Evolutionary conservation across 257 asterid genomes (phyloP).

Genomic region (Agastache rugosa): DNA sequence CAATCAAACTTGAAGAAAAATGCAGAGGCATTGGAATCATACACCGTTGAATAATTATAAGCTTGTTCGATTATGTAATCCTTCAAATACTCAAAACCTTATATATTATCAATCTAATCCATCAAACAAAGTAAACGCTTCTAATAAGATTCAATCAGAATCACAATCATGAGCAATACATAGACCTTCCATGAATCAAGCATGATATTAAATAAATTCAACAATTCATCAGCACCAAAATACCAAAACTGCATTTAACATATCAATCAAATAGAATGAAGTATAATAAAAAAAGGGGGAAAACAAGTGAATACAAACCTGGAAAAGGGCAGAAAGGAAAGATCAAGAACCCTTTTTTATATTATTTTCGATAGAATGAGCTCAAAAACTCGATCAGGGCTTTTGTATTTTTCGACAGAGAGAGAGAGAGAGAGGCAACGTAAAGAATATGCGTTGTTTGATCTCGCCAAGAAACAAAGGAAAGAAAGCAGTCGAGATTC

Average conservation of each 20-base stretch:
- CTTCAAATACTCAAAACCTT: not conserved
- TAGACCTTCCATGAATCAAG: constrained; percentile 6
- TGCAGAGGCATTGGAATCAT: constrained; percentile 25
- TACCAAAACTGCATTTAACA: constrained; percentile 33
- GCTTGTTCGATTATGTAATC: not conserved
- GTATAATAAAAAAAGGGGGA: not conserved
- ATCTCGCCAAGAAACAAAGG: constrained; percentile 38
- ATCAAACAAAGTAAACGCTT: not conserved
- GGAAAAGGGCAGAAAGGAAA: constrained; percentile 20
- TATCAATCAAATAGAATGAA: constrained; percentile 6
- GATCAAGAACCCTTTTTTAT: constrained; percentile 38
- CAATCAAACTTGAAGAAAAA: constrained; percentile 7
- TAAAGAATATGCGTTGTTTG: constrained; percentile 55
- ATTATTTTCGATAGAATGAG: constrained; percentile 16
- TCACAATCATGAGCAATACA: constrained; percentile 14
- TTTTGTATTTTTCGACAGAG: constrained; percentile 18
- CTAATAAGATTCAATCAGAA: constrained; percentile 12
- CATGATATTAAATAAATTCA: constrained; percentile 2
- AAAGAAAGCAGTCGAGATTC: constrained; percentile 32
- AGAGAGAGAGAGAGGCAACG: constrained; percentile 23
- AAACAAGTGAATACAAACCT: constrained; percentile 40
- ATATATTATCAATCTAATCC: not conserved
- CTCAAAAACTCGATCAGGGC: constrained; percentile 38
- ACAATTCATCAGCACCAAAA: constrained; percentile 4
- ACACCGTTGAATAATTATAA: not conserved